These are phyloP conservation scores for Fusarium pininemorale DNA, from an alignment of 2,329 filamentous ascomycete genomes.

Conservation along the genomic window DNA sequence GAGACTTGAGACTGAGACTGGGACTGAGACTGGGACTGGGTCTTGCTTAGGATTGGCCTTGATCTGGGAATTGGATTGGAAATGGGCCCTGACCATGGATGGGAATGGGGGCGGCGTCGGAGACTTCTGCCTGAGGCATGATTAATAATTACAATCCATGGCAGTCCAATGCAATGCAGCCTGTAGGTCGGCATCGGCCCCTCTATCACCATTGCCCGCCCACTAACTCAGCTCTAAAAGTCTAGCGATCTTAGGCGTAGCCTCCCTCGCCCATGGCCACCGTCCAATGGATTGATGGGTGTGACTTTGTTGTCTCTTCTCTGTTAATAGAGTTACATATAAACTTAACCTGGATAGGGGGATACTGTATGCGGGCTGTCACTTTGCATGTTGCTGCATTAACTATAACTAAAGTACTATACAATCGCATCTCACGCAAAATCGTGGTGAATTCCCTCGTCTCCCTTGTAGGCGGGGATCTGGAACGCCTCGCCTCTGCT, in stretches of 20 bases:
- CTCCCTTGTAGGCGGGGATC: not conserved
- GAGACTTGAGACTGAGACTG: slow-evolving; percentile 13
- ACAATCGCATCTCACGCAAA: not conserved
- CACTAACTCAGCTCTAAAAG: not conserved
- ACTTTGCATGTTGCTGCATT: not conserved
- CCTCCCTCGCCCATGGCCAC: not conserved
- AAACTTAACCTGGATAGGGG: not conserved
- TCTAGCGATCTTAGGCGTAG: not conserved
- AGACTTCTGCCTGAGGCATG: slow-evolving; percentile 32
- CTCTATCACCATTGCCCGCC: not conserved
- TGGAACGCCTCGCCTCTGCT: slow-evolving; percentile 17
- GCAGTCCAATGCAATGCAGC: not conserved
- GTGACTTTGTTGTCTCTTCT: not conserved
- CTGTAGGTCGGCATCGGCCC: slow-evolving; percentile 1
- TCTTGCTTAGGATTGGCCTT: slow-evolving; percentile 24
- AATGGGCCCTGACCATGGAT: slow-evolving; percentile 34
- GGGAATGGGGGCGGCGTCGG: slow-evolving; percentile 30
- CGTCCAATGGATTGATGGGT: not conserved
- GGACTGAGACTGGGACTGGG: slow-evolving; percentile 29
- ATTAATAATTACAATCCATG: not conserved
- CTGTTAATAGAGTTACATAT: not conserved
- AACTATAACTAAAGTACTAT: not conserved
- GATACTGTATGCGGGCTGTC: not conserved
- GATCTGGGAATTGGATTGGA: slow-evolving; percentile 38
- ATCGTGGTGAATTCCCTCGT: not conserved